These are phyloP conservation scores for Pseudonectria foliicola DNA, from an alignment of 2,329 filamentous ascomycete genomes.

Conservation along the genomic window DNA sequence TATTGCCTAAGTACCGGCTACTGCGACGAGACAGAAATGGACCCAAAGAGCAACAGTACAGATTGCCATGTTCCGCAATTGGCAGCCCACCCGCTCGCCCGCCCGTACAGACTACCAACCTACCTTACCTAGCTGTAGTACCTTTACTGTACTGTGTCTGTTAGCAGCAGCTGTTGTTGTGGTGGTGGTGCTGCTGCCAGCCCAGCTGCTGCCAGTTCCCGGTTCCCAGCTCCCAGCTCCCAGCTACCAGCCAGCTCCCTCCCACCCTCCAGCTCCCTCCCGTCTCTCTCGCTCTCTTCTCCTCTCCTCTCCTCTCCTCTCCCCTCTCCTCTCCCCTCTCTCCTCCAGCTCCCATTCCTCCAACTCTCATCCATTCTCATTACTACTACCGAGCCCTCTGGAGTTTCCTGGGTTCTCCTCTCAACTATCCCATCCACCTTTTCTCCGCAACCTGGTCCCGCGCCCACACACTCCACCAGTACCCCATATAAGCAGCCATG, in stretches of 20 bases:
- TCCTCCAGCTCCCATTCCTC: conserved; percentile 10
- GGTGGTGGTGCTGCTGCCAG: background rate
- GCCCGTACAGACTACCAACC: too few species aligned
- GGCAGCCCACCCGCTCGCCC: too few species aligned
- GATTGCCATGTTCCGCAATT: too few species aligned
- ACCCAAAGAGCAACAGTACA: too few species aligned
- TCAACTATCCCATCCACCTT: background rate
- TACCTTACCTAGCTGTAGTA: too few species aligned
- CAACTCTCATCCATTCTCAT: conserved; percentile 13
- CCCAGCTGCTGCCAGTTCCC: conserved; percentile 1
- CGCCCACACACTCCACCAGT: conserved; percentile 1
- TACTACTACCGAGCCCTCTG: conserved; percentile 1
- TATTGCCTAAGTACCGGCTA: too few species aligned
- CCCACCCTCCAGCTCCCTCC: conserved; percentile 17
- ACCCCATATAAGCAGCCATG: conserved; percentile 26
- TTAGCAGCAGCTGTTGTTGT: background rate
- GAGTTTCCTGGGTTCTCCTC: conserved; percentile 8
- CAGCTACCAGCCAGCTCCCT: too few species aligned
- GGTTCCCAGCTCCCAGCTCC: conserved; percentile 12
- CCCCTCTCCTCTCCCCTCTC: conserved; percentile 8
- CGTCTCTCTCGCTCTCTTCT: conserved; percentile 16
- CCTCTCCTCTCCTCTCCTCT: conserved; percentile 9
- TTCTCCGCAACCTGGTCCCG: too few species aligned
- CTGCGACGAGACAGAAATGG: too few species aligned
- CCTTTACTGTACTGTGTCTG: background rate